Evolutionary conservation across 345 rosid species (phyloP), one percentile per base, ranked within the genome.

Genomic region (Cardiospermum halicacabum): DNA sequence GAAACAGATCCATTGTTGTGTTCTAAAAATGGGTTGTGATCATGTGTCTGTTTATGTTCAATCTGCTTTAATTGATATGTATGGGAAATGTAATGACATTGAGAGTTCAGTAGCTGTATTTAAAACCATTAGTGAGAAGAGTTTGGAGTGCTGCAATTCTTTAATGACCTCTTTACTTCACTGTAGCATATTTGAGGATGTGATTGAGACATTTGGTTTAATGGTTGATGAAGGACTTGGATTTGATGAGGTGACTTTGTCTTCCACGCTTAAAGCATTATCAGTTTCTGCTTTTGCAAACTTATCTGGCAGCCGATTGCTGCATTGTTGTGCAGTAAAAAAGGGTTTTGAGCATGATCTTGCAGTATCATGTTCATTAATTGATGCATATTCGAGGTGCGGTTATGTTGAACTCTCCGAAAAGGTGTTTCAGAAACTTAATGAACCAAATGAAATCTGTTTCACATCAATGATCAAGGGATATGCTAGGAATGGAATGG

Each of bases 221-320:
- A 87, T 92, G 98, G 74, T 87, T 65, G 85, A 80, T 56, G 89
- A 87, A 77, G 83, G 88, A 75, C 66, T 81, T 66, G 92, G 88
- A 60, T 60, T 81, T 10, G 87, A 89, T 28, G 92, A 81, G 76
- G 84, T 89, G 30, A 77, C 89, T 57, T 64, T 89, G 51, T 87
- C 88, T 21, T 75, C 82, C 0, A 71, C 81, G 7, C 74, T 92
- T 43, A 89, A 87, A 78, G 95, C 92, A 56, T 69, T 89, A 64
- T 78, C 82, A 2, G 63, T 63, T 49, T 81, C 88, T 57, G 40
- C 62, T 67, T 77, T 66, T 5, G 73, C 62, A 30, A 76, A 69
- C 66, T 76, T 82, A 64, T 62, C 26, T 32, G 69, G 85, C 77
- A 80, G 77, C 66, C 67, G 62, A 31, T 68, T 75, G 73, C 76